These are phyloP conservation scores for Phascolomyces articulosus DNA, from an alignment of 371 early-diverging fungal species.

Conservation along the genomic window DNA sequence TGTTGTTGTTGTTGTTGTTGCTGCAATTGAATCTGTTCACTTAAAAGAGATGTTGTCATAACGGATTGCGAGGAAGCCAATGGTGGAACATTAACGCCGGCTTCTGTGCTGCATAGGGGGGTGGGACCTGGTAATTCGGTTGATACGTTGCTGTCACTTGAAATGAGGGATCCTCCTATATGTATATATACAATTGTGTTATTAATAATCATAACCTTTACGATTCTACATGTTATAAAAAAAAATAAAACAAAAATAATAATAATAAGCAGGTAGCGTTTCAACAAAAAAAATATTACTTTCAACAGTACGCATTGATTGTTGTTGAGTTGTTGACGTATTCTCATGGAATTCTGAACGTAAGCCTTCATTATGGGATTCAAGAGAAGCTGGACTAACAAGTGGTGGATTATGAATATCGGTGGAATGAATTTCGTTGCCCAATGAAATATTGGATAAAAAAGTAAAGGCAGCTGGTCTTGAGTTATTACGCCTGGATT, in stretches of 20 bases:
- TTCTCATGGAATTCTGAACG: background rate
- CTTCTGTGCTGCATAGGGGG: background rate
- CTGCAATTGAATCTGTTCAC: slow-evolving; percentile 5
- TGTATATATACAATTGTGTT: background rate
- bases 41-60: slow-evolving; percentile 31
- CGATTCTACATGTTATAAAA: too few relatives aligned
- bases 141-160: slow-evolving; percentile 8
- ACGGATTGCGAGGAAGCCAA: slow-evolving; percentile 42
- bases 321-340: background rate
- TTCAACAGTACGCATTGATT: background rate
- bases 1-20: slow-evolving; percentile 14
- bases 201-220: too few relatives aligned
- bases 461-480: slow-evolving; percentile 55
- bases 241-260: too few relatives aligned
- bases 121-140: slow-evolving; percentile 3
- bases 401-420: background rate
- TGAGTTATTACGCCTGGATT: slow-evolving; percentile 57
- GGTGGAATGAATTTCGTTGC: slow-evolving; percentile 27
- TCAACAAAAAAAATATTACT: too few relatives aligned
- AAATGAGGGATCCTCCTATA: background rate
- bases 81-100: slow-evolving; percentile 12
- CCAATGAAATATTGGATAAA: slow-evolving; percentile 49
- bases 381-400: slow-evolving; percentile 2
- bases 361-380: slow-evolving; percentile 1
- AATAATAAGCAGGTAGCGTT: too few relatives aligned